phyloP scores from a whole-genome alignment of 2,329 filamentous ascomycete species.

The Acarospora socialis region DNA sequence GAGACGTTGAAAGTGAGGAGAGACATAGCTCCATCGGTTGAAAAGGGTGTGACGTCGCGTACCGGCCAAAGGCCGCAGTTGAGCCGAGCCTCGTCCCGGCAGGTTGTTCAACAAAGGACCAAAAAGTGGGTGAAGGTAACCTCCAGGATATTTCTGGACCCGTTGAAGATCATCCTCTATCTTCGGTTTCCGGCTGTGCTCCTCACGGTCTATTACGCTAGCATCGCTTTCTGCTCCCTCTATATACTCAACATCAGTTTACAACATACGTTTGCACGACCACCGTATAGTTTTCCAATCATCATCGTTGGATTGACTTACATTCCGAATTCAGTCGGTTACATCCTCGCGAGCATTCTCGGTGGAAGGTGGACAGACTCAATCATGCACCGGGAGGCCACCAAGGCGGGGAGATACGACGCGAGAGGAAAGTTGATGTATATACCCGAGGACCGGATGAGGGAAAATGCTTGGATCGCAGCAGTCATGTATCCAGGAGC shows the following conservation, averaged over 20 bases:
- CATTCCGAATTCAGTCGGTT: constrained; percentile 61
- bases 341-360: constrained; percentile 51
- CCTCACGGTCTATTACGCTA: constrained; percentile 58
- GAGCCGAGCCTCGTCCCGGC: constrained; percentile 44
- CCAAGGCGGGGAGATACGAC: constrained; percentile 54
- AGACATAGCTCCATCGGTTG: constrained; percentile 12
- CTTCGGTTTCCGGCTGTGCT: constrained; percentile 61
- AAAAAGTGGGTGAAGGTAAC: constrained; percentile 38
- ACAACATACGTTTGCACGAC: constrained; percentile 50
- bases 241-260: constrained; percentile 68
- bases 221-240: constrained; percentile 59
- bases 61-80: constrained; percentile 18
- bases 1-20: constrained; percentile 21
- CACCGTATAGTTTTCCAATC: constrained; percentile 55
- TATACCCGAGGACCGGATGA: constrained; percentile 66
- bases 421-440: constrained; percentile 50
- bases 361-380: constrained; percentile 66
- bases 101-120: constrained; percentile 45
- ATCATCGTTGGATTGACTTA: constrained; percentile 63
- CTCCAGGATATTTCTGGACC: constrained; percentile 55
- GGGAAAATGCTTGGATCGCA: constrained; percentile 67
- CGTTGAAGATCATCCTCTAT: constrained; percentile 54
- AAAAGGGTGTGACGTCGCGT: constrained; percentile 7
- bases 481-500: constrained; percentile 55
- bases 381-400: constrained; percentile 67